A percentile compares a stretch with the other conserved stretches of the same genome.
Evolutionary conservation across 2,329 filamentous ascomycete genomes (phyloP).

Genomic region (Sclerotinia glacialis): DNA sequence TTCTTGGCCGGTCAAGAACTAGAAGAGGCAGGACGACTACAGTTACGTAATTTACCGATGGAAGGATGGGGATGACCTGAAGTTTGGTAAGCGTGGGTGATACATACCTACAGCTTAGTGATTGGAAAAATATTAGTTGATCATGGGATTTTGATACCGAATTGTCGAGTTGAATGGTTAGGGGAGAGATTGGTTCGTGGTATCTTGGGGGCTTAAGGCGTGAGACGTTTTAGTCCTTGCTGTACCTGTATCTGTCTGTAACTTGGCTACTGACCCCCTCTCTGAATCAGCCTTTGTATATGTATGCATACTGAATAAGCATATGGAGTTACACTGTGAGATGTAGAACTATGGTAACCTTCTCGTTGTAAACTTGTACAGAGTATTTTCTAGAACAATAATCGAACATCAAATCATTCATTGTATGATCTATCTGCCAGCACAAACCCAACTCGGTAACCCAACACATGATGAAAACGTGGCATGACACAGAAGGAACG

Average conservation of each 20-base stretch:
- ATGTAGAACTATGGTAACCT: neutral
- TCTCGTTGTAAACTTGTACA: neutral
- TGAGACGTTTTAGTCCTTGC: neutral
- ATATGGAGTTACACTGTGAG: neutral
- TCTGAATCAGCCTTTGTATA: neutral
- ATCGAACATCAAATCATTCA: too few species aligned
- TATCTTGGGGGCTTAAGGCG: neutral
- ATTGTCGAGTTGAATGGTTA: neutral
- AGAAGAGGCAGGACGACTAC: neutral
- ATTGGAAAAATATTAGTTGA: neutral
- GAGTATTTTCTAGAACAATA: neutral
- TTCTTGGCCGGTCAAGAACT: neutral
- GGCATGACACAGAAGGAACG: too few species aligned
- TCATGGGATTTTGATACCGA: neutral
- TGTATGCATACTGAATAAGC: neutral
- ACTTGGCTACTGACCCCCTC: neutral
- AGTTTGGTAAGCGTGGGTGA: too few species aligned
- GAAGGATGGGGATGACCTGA: neutral
- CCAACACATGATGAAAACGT: constrained; percentile 4
- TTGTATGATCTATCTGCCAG: too few species aligned
- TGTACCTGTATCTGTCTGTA: neutral
- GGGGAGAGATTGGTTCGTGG: neutral
- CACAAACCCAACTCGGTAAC: neutral
- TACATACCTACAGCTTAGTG: too few species aligned
- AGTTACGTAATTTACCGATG: neutral